A percentile compares a stretch with the other conserved stretches of the same genome.
Evolutionary conservation across 495 filamentous ascomycete genomes (phyloP).

Genomic region (Cudoniella acicularis): DNA sequence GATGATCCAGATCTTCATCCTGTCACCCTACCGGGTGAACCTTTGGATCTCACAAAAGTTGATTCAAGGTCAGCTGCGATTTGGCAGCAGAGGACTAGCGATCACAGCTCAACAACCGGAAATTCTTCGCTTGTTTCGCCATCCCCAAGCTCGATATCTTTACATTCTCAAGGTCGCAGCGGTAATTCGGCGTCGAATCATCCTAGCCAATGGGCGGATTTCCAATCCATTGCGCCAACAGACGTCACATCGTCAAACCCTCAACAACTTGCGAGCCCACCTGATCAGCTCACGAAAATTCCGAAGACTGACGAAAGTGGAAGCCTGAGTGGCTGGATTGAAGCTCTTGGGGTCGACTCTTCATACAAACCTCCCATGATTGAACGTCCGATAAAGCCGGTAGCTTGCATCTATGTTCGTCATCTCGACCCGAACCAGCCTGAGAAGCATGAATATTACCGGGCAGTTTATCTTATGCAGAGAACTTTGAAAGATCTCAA

Average conservation of each 20-base stretch:
- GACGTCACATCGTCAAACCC: slow-evolving; percentile 37
- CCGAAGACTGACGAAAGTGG: slow-evolving; percentile 46
- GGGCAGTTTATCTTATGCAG: slow-evolving; percentile 80
- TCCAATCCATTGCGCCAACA: slow-evolving; percentile 46
- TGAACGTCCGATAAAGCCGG: slow-evolving; percentile 62
- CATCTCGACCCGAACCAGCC: slow-evolving; percentile 48
- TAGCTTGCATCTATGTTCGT: slow-evolving; percentile 87
- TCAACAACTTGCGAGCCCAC: slow-evolving; percentile 39
- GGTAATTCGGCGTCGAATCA: slow-evolving; percentile 28
- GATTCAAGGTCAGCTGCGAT: slow-evolving; percentile 50
- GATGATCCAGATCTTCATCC: slow-evolving; percentile 91
- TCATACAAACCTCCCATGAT: slow-evolving; percentile 71
- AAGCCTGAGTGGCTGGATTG: slow-evolving; percentile 74
- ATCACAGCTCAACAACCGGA: slow-evolving; percentile 45
- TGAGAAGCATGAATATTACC: slow-evolving; percentile 64
- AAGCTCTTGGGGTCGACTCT: slow-evolving; percentile 84
- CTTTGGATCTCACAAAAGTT: slow-evolving; percentile 53
- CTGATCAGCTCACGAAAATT: slow-evolving; percentile 48
- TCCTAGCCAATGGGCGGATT: slow-evolving; percentile 50
- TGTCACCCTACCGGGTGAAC: slow-evolving; percentile 68
- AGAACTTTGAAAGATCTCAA: slow-evolving; percentile 71
- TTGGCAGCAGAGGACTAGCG: slow-evolving; percentile 56
- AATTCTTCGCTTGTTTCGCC: slow-evolving; percentile 71
- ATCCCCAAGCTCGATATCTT: slow-evolving; percentile 59
- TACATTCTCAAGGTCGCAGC: slow-evolving; percentile 45